A percentile compares a stretch with the other conserved stretches of the same genome.
Evolutionary conservation across 2,329 filamentous ascomycete species (phyloP).

Genomic region (Trichoderma semiorbis): DNA sequence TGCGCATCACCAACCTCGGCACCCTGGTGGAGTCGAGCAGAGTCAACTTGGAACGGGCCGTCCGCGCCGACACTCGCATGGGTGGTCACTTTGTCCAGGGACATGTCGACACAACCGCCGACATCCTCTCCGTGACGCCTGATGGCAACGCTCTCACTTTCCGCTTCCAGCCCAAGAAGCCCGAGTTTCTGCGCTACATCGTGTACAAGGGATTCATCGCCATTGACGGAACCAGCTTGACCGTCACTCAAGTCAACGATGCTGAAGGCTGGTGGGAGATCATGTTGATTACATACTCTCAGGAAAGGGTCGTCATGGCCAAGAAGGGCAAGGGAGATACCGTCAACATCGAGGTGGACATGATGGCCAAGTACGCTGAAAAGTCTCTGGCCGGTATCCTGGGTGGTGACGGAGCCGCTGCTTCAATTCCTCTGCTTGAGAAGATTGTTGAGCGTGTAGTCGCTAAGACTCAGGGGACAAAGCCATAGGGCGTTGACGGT

Average conservation of each 20-base stretch:
- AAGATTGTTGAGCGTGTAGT: slow-evolving; percentile 73
- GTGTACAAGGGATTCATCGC: slow-evolving; percentile 97
- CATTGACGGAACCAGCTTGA: slow-evolving; percentile 91
- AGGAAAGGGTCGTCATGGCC: slow-evolving; percentile 83
- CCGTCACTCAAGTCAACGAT: slow-evolving; percentile 83
- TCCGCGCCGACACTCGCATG: slow-evolving; percentile 89
- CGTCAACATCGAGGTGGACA: slow-evolving; percentile 91
- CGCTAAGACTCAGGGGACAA: slow-evolving; percentile 53
- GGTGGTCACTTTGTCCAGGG: slow-evolving; percentile 98
- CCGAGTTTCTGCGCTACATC: slow-evolving; percentile 73
- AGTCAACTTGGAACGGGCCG: slow-evolving; percentile 93
- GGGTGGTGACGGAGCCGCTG: slow-evolving; percentile 47
- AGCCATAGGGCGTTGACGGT: slow-evolving; percentile 18
- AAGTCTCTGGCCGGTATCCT: slow-evolving; percentile 79
- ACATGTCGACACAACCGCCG: slow-evolving; percentile 87
- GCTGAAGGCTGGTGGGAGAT: slow-evolving; percentile 82
- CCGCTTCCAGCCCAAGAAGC: slow-evolving; percentile 70
- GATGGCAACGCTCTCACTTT: slow-evolving; percentile 92
- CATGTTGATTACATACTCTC: slow-evolving; percentile 96
- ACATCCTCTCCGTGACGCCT: slow-evolving; percentile 65
- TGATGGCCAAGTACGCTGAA: slow-evolving; percentile 80
- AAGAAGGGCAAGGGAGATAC: slow-evolving; percentile 74
- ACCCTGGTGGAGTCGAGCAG: slow-evolving; percentile 59
- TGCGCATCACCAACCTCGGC: slow-evolving; percentile 94
- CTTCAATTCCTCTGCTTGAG: slow-evolving; percentile 58